Evolutionary conservation across 2,329 filamentous ascomycete genomes (phyloP).

Genomic region (Tolypocladium sp.): DNA sequence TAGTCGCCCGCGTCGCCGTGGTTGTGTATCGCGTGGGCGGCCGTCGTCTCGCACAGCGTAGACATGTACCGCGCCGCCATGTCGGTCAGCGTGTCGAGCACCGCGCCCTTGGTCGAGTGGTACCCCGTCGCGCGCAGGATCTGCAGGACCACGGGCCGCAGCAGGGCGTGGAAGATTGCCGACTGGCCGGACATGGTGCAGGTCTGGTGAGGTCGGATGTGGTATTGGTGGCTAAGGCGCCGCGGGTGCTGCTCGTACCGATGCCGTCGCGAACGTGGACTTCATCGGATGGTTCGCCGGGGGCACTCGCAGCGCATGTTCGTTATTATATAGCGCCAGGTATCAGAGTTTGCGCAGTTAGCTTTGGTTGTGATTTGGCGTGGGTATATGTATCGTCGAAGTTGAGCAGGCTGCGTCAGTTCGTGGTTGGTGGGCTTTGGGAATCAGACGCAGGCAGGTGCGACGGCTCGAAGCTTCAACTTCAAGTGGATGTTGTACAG

Average conservation of each 20-base stretch:
- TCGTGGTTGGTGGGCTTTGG: not conserved
- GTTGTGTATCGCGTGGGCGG: constrained; percentile 60
- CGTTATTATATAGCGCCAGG: not conserved
- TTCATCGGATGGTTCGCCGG: constrained; percentile 18
- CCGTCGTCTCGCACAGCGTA: constrained; percentile 64
- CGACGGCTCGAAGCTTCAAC: not conserved
- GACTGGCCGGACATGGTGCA: constrained; percentile 36
- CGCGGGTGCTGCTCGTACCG: constrained; percentile 10
- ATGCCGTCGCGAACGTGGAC: constrained; percentile 17
- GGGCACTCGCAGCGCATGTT: constrained; percentile 19
- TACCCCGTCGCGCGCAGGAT: constrained; percentile 89
- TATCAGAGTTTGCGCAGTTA: not conserved
- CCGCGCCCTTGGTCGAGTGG: constrained; percentile 69
- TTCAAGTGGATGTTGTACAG: not conserved
- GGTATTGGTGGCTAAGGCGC: not conserved
- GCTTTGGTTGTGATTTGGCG: not conserved
- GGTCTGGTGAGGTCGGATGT: not conserved
- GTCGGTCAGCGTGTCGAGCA: constrained; percentile 82
- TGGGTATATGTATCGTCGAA: not conserved
- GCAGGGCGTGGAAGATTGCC: constrained; percentile 59
- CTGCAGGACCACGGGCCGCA: constrained; percentile 81
- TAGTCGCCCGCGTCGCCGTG: constrained; percentile 43
- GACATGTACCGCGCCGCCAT: constrained; percentile 74
- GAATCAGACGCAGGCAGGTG: not conserved
- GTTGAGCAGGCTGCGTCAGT: not conserved